A percentile compares a stretch with the other conserved stretches of the same genome.
Evolutionary conservation across 2,329 filamentous ascomycete genomes (phyloP).

Genomic region (Fusarium aywerte): DNA sequence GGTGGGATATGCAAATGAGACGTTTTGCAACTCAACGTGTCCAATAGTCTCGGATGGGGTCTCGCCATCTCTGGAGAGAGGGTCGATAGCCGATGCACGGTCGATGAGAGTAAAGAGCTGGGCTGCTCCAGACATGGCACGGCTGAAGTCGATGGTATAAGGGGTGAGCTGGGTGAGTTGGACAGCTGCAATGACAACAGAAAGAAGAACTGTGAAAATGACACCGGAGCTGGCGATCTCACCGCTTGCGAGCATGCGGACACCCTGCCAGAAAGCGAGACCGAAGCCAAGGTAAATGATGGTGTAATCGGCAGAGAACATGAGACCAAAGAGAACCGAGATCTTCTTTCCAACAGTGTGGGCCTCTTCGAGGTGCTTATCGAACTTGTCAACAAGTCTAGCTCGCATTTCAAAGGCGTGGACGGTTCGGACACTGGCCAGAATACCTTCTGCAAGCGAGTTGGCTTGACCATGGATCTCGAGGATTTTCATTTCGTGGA

Average conservation of each 20-base stretch:
- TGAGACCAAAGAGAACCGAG: conserved; percentile 51
- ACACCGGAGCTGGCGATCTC: conserved; percentile 53
- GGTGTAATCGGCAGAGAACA: conserved; percentile 55
- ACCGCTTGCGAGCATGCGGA: conserved; percentile 52
- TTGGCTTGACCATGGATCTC: conserved; percentile 51
- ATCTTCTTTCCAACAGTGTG: conserved; percentile 53
- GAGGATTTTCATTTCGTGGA: conserved; percentile 49
- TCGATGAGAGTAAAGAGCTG: conserved; percentile 55
- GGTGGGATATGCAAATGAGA: conserved; percentile 59
- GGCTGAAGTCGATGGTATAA: conserved; percentile 53
- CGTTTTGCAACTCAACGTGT: conserved; percentile 52
- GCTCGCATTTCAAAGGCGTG: conserved; percentile 57
- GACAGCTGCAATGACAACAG: conserved; percentile 53
- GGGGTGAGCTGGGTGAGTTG: conserved; percentile 53
- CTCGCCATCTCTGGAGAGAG: conserved; percentile 50
- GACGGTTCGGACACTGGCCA: conserved; percentile 54
- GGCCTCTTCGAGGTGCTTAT: conserved; percentile 52
- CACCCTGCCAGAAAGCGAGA: conserved; percentile 59
- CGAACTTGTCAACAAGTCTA: conserved; percentile 54
- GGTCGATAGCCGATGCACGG: conserved; percentile 52
- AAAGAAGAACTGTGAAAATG: conserved; percentile 56
- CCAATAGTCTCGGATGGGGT: conserved; percentile 47
- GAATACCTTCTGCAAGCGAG: conserved; percentile 52
- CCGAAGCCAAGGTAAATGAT: conserved; percentile 57
- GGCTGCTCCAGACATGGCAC: conserved; percentile 51